Base-by-base conservation (phyloP, 345 rosid genomes). In the Rhizophora mangle region DNA sequence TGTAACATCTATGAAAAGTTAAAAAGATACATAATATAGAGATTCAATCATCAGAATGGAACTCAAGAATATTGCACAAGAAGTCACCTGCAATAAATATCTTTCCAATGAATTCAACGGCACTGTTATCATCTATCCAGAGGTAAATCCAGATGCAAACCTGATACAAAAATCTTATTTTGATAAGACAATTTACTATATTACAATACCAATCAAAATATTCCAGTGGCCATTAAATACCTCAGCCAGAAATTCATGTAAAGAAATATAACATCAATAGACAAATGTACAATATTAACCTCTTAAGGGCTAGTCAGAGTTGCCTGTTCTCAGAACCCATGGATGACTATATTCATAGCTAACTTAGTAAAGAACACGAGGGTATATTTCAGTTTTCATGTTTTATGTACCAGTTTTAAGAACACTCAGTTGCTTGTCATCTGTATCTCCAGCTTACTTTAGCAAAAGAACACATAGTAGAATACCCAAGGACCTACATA, bases 91-190 rank as follows among this genome's bases (percentile, higher is more conserved):
- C 95, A 63, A 92, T 83, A 81, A 90, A 92, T 76, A 87, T 85
- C 80, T 96, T 87, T 63, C 96, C 99, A 69, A 85, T 73, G 69
- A 90, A 80, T 76, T 84, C 87, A 79, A 90, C 89, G 7, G 67
- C 78, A 18, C 88, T 81, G 85, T 87, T 96, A 75, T 92, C 88
- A 74, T 90, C 75, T 56, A 90, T 67, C 97, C 98, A 96, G 67
- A 92, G 86, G 82, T 80, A 87, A 37, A 78, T 75, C 98, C 99
- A 96, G 79, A 96, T 82, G 82, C 88, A 83, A 80, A 84, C 79
- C 99, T 96, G 92, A 73, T 65, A 54, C 39, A 74, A 76, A 62
- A 54, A 75, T 46, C 47, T 67, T 75, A 68, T 57, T 60, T 27
- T 15, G 55, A 63, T 56, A 74, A 79, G 47, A 10, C n/a, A 36